Evolutionary conservation across 306 rosid species (phyloP).

Genomic region (Acmispon strigosus): DNA sequence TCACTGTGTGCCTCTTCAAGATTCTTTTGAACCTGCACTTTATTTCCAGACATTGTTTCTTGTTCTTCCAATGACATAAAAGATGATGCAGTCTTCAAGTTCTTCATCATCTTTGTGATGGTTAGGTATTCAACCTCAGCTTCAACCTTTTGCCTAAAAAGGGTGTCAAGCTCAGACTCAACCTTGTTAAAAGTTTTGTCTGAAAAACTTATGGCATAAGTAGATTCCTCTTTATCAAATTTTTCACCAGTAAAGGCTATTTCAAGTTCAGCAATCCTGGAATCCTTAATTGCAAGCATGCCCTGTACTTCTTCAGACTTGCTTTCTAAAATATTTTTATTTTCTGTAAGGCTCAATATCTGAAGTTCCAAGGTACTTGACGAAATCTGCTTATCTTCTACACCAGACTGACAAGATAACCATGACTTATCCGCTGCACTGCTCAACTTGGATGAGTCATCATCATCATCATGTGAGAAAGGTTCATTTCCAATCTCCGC

Average conservation of each 20-base stretch:
- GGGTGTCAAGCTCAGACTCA: constrained; percentile 38
- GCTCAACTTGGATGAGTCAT: constrained; percentile 34
- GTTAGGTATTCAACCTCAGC: constrained; percentile 60
- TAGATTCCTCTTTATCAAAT: constrained; percentile 37
- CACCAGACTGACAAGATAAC: constrained; percentile 38
- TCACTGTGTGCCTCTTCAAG: constrained; percentile 41
- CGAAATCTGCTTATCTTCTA: constrained; percentile 36
- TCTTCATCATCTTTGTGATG: constrained; percentile 34
- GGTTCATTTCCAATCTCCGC: constrained; percentile 51
- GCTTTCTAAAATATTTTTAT: constrained; percentile 44
- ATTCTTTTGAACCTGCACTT: constrained; percentile 39
- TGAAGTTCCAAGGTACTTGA: constrained; percentile 46
- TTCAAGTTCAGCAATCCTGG: constrained; percentile 63
- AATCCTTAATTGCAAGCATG: constrained; percentile 41
- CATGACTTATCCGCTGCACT: constrained; percentile 23
- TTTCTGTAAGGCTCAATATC: constrained; percentile 45
- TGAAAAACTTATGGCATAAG: constrained; percentile 24
- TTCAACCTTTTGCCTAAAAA: constrained; percentile 64
- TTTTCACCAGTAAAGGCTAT: constrained; percentile 33
- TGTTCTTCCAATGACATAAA: constrained; percentile 41
- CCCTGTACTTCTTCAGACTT: constrained; percentile 42
- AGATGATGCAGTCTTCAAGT: constrained; percentile 31
- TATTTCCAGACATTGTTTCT: constrained; percentile 40
- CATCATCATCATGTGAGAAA: constrained; percentile 13
- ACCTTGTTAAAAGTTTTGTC: constrained; percentile 35